Percentiles rank a stretch among this genome's conserved stretches.
These are phyloP conservation scores for Saccharomycopsis hybrid DNA, from an alignment of 1,139 yeast genomes.

Conservation along the genomic window DNA sequence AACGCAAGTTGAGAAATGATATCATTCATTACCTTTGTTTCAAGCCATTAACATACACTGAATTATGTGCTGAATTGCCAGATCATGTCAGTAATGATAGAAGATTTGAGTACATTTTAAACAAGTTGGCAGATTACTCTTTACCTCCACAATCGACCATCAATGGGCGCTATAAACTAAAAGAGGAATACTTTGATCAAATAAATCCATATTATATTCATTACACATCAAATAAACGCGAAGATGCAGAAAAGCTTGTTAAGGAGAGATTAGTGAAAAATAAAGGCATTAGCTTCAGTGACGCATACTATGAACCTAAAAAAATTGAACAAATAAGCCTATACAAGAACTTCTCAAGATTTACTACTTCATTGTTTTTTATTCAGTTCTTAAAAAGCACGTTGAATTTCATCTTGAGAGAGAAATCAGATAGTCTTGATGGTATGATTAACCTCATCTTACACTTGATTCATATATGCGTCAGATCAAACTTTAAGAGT, in stretches of 20 bases:
- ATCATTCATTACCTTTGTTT: conserved; percentile 76
- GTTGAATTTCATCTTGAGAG: conserved; percentile 35
- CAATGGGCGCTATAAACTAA: conserved; percentile 62
- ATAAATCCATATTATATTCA: conserved; percentile 83
- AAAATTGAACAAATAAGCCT: conserved; percentile 27
- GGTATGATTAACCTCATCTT: conserved; percentile 50
- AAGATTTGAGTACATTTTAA: conserved; percentile 61
- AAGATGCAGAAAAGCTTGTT: conserved; percentile 51
- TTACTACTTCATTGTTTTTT: conserved; percentile 48
- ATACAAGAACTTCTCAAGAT: conserved; percentile 37
- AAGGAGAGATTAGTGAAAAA: conserved; percentile 29
- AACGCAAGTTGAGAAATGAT: conserved; percentile 54
- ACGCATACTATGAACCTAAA: conserved; percentile 47
- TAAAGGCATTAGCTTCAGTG: conserved; percentile 34
- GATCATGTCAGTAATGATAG: conserved; percentile 71
- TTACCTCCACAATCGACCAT: conserved; percentile 63
- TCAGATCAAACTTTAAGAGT: conserved; percentile 28
- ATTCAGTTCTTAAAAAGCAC: conserved; percentile 46
- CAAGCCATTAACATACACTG: conserved; percentile 65
- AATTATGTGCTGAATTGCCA: conserved; percentile 62
- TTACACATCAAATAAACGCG: conserved; percentile 70
- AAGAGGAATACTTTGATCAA: conserved; percentile 44
- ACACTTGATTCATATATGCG: conserved; percentile 63
- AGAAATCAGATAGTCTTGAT: conserved; percentile 42
- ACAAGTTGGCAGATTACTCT: conserved; percentile 51